Evolutionary conservation across 495 filamentous ascomycete genomes (phyloP).

Genomic region (Aspergillus cristatus): DNA sequence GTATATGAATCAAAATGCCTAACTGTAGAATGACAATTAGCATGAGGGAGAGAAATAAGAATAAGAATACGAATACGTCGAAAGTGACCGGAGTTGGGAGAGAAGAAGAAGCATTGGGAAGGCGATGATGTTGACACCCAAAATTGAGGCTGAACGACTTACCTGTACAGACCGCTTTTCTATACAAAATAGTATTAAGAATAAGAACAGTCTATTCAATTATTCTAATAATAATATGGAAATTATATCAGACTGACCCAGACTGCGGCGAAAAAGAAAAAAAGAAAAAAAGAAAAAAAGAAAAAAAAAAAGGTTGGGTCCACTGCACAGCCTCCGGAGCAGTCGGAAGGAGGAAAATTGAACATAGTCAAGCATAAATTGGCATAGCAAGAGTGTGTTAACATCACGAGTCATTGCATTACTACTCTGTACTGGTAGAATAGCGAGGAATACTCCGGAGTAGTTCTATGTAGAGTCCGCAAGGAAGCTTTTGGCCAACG

Average conservation of each 20-base stretch:
- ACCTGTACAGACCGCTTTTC: too few species aligned
- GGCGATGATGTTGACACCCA: neutral
- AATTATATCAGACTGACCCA: too few species aligned
- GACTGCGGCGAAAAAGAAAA: neutral
- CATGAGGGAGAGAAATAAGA: neutral
- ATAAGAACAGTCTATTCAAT: too few species aligned
- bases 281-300: slow-evolving; percentile 6
- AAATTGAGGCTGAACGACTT: too few species aligned
- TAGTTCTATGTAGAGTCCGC: too few species aligned
- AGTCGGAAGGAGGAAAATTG: slow-evolving; percentile 13
- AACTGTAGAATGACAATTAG: neutral
- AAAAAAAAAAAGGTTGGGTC: slow-evolving; percentile 18
- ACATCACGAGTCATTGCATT: neutral
- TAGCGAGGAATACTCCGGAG: too few species aligned
- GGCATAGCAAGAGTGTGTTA: neutral
- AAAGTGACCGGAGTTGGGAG: neutral
- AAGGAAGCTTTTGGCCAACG: too few species aligned
- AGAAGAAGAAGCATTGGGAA: neutral
- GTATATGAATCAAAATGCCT: too few species aligned
- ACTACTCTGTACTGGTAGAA: too few species aligned
- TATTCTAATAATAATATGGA: too few species aligned
- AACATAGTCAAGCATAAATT: neutral
- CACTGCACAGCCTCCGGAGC: slow-evolving; percentile 32
- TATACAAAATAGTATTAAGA: too few species aligned
- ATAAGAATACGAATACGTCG: neutral